phyloP scores from a whole-genome alignment of 805 yeast genomes.

The Lipomyces yamadae region DNA sequence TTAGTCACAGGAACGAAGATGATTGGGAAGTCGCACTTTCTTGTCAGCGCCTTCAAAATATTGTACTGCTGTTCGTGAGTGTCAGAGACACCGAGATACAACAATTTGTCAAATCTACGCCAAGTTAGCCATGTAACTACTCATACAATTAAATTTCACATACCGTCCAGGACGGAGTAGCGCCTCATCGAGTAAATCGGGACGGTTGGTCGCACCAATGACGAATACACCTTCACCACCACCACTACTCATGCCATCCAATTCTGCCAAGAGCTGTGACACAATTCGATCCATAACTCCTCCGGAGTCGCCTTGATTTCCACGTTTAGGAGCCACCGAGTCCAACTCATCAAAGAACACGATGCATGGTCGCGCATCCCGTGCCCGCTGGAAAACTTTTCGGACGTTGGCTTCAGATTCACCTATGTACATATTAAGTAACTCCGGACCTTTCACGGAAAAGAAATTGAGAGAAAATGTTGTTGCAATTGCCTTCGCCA shows the following conservation, averaged over 20 bases:
- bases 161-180: conserved; percentile 60
- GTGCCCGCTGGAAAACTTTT: conserved; percentile 87
- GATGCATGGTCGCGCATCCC: conserved; percentile 97
- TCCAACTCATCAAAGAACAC: conserved; percentile 97
- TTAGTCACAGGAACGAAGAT: background rate
- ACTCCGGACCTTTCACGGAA: conserved; percentile 96
- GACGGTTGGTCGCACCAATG: conserved; percentile 98
- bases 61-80: conserved; percentile 86
- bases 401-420: conserved; percentile 98
- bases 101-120: conserved; percentile 93
- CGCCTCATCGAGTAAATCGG: conserved; percentile 94
- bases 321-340: conserved; percentile 97
- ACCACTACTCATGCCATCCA: conserved; percentile 90
- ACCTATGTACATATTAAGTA: conserved; percentile 96
- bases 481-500: conserved; percentile 97
- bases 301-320: conserved; percentile 98
- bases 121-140: conserved; percentile 50
- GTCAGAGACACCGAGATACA: conserved; percentile 90
- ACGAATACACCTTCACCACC: conserved; percentile 90
- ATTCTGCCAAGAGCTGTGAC: conserved; percentile 89
- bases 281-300: conserved; percentile 99
- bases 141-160: background rate
- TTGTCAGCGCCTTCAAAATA: conserved; percentile 82
- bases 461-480: conserved; percentile 92
- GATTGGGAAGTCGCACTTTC: conserved; percentile 61